Conservation (phyloP, 371 early-diverging fungal genomes). For the Mortierella sp. region DNA sequence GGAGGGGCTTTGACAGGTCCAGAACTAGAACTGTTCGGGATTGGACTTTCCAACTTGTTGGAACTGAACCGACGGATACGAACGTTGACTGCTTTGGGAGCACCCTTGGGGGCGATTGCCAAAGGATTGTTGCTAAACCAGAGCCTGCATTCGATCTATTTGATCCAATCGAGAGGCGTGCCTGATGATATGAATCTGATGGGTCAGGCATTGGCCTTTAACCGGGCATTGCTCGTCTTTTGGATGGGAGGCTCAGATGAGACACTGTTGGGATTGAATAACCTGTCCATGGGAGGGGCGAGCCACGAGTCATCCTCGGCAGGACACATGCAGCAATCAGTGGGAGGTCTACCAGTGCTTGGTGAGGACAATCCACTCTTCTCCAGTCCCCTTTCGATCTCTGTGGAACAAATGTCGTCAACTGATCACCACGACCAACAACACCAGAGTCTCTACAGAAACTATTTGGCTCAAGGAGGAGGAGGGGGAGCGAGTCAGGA, state of each 20-base stretch:
- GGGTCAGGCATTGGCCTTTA: constrained; percentile 37
- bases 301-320: too few relatives aligned
- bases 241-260: constrained; percentile 51
- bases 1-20: not conserved
- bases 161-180: constrained; percentile 38
- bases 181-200: constrained; percentile 39
- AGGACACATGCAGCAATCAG: not conserved
- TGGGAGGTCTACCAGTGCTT: not conserved
- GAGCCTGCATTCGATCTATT: constrained; percentile 31
- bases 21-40: constrained; percentile 29
- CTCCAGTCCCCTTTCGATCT: too few relatives aligned
- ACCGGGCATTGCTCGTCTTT: constrained; percentile 39
- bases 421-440: not conserved
- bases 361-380: not conserved
- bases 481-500: too few relatives aligned
- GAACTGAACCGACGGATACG: constrained; percentile 37
- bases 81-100: constrained; percentile 29
- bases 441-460: not conserved
- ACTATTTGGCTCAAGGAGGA: too few relatives aligned
- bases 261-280: constrained; percentile 9
- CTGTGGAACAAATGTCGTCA: not conserved
- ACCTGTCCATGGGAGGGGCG: not conserved
- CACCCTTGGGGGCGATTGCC: constrained; percentile 35
- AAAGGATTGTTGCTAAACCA: constrained; percentile 43
- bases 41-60: constrained; percentile 25